These are phyloP conservation scores for Tolypocladium endophyticum DNA, from an alignment of 2,329 filamentous ascomycete species.

Conservation along the genomic window DNA sequence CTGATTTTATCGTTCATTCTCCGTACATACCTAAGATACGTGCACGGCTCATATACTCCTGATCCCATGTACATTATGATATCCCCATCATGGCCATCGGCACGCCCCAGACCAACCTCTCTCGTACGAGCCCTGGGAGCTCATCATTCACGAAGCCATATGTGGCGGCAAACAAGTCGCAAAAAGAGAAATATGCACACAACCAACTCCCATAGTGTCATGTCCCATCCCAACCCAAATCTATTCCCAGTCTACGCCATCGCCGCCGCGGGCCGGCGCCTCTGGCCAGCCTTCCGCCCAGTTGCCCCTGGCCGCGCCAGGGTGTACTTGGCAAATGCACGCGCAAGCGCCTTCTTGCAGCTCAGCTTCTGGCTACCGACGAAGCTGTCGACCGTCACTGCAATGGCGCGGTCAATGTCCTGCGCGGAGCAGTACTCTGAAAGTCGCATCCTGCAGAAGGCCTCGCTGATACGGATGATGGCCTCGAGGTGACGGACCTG, in stretches of 20 bases:
- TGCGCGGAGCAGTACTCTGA: constrained; percentile 84
- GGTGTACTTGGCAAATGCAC: constrained; percentile 94
- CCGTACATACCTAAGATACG: background rate
- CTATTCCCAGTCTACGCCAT: constrained; percentile 11
- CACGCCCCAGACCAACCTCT: background rate
- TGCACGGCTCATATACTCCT: background rate
- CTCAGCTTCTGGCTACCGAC: constrained; percentile 94
- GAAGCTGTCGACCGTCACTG: constrained; percentile 92
- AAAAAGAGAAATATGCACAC: background rate
- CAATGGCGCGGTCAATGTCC: constrained; percentile 94
- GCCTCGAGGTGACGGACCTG: constrained; percentile 95
- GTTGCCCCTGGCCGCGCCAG: constrained; percentile 37
- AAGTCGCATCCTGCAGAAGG: constrained; percentile 97
- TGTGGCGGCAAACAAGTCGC: background rate
- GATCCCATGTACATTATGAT: background rate
- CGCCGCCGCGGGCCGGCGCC: constrained; percentile 17
- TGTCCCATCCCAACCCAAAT: background rate
- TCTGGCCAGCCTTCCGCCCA: constrained; percentile 9
- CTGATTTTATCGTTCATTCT: background rate
- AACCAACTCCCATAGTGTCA: background rate
- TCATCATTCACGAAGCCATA: background rate
- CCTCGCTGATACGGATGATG: constrained; percentile 88
- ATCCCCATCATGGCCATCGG: background rate
- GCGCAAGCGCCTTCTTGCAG: constrained; percentile 89
- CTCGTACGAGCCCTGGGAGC: background rate